phyloP scores from a whole-genome alignment of 306 rosid species.

The Citrullus amarus region DNA sequence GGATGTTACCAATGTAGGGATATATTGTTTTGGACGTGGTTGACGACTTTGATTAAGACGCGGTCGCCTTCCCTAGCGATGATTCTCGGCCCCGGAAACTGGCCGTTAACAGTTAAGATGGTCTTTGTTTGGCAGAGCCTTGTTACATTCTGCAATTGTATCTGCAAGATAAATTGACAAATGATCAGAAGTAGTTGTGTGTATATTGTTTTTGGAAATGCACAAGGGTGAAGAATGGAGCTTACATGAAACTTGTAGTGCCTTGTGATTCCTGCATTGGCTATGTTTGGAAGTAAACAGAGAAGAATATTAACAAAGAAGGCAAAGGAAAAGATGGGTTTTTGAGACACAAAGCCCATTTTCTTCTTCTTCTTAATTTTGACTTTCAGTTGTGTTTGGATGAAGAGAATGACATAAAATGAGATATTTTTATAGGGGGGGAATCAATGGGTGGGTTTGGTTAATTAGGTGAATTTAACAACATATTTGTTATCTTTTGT shows the following conservation, averaged over 20 bases:
- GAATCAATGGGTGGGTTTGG: slow-evolving; percentile 18
- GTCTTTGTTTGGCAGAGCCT: slow-evolving; percentile 66
- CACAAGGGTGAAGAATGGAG: neutral
- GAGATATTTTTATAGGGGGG: slow-evolving; percentile 25
- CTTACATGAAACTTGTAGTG: slow-evolving; percentile 53
- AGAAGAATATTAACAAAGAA: slow-evolving; percentile 14
- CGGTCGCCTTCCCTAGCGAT: slow-evolving; percentile 75
- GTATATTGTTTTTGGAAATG: neutral
- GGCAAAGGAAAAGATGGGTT: slow-evolving; percentile 12
- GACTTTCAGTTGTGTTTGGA: neutral
- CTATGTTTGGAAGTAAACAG: slow-evolving; percentile 22
- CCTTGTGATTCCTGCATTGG: slow-evolving; percentile 40
- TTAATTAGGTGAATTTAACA: slow-evolving; percentile 53
- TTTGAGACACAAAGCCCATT: slow-evolving; percentile 6
- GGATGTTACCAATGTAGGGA: slow-evolving; percentile 43
- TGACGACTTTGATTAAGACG: slow-evolving; percentile 43
- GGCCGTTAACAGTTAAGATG: slow-evolving; percentile 56
- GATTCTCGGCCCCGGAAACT: slow-evolving; percentile 54
- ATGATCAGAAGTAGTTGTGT: neutral
- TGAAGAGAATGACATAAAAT: slow-evolving; percentile 20
- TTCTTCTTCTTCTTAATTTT: neutral
- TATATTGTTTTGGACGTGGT: slow-evolving; percentile 44
- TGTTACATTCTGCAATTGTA: slow-evolving; percentile 44
- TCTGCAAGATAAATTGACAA: slow-evolving; percentile 12
- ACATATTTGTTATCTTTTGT: slow-evolving; percentile 5